Evolutionary conservation across 1,284 basidiomycete species (phyloP).

Genomic region (Ustilago xerochloae): DNA sequence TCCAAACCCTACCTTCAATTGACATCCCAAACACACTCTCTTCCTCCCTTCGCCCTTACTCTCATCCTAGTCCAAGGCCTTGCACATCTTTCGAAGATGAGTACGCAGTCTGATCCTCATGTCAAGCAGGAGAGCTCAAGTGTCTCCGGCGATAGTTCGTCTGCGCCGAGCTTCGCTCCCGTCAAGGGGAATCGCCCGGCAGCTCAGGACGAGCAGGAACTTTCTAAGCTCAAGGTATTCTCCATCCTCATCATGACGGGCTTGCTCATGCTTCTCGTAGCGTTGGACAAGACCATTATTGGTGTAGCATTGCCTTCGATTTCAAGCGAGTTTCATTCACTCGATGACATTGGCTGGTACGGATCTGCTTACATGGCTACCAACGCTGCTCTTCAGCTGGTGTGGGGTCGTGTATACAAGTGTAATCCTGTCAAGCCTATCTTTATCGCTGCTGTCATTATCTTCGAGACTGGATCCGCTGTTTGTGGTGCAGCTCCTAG

Average conservation of each 20-base stretch:
- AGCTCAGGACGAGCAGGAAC: not conserved
- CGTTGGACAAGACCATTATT: slow-evolving; percentile 30
- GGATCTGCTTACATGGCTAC: slow-evolving; percentile 71
- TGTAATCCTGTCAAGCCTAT: slow-evolving; percentile 70
- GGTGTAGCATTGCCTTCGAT: slow-evolving; percentile 58
- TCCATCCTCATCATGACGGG: slow-evolving; percentile 17
- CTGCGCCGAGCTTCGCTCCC: too few species aligned
- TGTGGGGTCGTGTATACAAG: slow-evolving; percentile 50
- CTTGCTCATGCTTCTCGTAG: slow-evolving; percentile 21
- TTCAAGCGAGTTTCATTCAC: slow-evolving; percentile 71
- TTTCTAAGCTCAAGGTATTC: slow-evolving; percentile 6
- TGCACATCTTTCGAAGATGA: too few species aligned
- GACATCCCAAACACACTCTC: too few species aligned
- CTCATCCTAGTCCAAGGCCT: too few species aligned
- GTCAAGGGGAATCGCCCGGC: too few species aligned
- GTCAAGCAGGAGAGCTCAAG: too few species aligned
- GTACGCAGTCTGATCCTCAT: too few species aligned
- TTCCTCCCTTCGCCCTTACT: too few species aligned
- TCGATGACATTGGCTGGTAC: slow-evolving; percentile 71
- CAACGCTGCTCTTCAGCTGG: slow-evolving; percentile 45
- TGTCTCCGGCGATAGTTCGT: too few species aligned
- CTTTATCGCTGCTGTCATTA: slow-evolving; percentile 70
- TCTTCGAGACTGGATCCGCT: slow-evolving; percentile 72
- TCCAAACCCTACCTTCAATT: too few species aligned
- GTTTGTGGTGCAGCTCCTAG: slow-evolving; percentile 72